A percentile compares a stretch with the other conserved stretches of the same genome.
Evolutionary conservation across 1,284 basidiomycete species (phyloP).

Genomic region (Earliella scabrosa): DNA sequence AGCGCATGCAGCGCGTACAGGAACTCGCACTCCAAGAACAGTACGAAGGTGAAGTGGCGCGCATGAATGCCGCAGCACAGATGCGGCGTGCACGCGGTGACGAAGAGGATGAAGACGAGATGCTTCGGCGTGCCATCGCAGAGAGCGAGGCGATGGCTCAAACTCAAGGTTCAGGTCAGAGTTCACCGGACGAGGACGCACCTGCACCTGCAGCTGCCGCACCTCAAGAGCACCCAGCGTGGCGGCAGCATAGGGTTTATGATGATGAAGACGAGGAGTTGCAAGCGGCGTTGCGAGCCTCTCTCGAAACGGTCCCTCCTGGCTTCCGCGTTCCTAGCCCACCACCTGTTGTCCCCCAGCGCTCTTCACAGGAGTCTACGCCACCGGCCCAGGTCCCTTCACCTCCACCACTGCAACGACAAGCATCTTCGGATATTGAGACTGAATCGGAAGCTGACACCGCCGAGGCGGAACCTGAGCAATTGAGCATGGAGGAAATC

Average conservation of each 20-base stretch:
- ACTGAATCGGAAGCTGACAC: conserved; percentile 34
- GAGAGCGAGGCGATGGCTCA: conserved; percentile 62
- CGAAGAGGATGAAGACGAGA: conserved; percentile 66
- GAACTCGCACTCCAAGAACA: conserved; percentile 66
- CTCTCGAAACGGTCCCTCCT: conserved; percentile 68
- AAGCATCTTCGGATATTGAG: conserved; percentile 29
- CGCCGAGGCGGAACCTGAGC: conserved; percentile 33
- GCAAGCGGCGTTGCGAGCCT: conserved; percentile 84
- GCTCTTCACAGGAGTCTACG: conserved; percentile 13
- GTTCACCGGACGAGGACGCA: conserved; percentile 29
- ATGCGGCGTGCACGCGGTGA: conserved; percentile 37
- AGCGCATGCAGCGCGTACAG: conserved; percentile 71
- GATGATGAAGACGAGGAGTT: conserved; percentile 89
- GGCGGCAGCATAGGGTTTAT: conserved; percentile 52
- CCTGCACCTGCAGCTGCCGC: conserved; percentile 30
- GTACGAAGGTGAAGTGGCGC: conserved; percentile 49
- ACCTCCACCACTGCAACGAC: conserved; percentile 17
- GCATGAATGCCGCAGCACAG: conserved; percentile 28
- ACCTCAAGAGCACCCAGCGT: conserved; percentile 15
- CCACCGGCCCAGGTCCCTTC: conserved; percentile 20
- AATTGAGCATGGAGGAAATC: conserved; percentile 76
- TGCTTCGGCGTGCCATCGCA: conserved; percentile 65
- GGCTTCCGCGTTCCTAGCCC: conserved; percentile 48
- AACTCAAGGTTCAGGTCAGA: conserved; percentile 26
- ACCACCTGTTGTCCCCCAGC: conserved; percentile 26